Base-by-base conservation (phyloP, 768 basidiomycete species). In the Amanita rubescens region DNA sequence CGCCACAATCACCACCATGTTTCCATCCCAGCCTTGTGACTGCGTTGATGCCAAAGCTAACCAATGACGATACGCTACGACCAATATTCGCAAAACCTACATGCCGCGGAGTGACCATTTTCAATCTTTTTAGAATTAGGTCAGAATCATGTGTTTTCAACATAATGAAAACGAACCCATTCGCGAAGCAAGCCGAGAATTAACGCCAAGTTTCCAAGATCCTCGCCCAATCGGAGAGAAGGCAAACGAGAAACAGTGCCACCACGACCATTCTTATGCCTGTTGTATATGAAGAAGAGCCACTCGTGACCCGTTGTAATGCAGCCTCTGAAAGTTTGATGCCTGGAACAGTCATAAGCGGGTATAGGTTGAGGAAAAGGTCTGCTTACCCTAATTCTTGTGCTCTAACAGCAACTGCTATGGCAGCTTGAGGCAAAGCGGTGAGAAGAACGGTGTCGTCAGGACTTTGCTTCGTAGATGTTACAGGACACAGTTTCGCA, bases 231-330 rank as follows among this genome's bases (percentile, higher is more conserved):
- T 39, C 38, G 38, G 38, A 39, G 38, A 39, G 38, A 39, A 39
- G 38, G 38, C 38, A 39, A 39, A 39, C 38, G 38, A 39, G 27
- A 55, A 39, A 39, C 37, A 32, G 27, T 55, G 5, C 54, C 54
- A 22, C 54, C 54, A 49, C 22, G 54, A 38, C 47, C 54, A 33
- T 55, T 48, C 45, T 49, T 12, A 30, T 55, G 47, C 47, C 48
- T 54, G 53, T 54, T 54, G 45, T 54, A 54, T 47, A 54, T 54
- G 47, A 54, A 54, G 43, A 54, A 54, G 53, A 54, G 53, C 53
- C 53, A 54, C 15, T 49, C 54, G 27, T 55, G 22, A 49, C 54
- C 54, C 19, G 53, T 54, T 37, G 47, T 55, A 44, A 49, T 48
- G 35, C 54, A 49, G 48, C 54, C 54, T 49, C 54, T 30, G 47